Base-by-base conservation (phyloP, 148 eudicot genomes). In the Vaccinium vitisidaea region DNA sequence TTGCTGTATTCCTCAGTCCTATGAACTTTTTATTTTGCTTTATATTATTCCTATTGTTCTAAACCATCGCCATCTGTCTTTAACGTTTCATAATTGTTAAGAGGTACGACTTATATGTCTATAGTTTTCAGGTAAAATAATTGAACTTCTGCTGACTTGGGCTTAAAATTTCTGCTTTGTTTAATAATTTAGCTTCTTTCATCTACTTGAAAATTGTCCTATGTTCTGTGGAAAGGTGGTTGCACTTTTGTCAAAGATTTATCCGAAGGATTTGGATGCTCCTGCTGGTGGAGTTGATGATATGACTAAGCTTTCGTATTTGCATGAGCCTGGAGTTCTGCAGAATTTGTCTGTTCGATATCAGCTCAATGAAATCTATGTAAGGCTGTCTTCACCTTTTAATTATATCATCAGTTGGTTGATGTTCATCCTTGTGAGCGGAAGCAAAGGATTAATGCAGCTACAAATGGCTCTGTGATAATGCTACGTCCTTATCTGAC, bases 281-380 rank as follows among this genome's bases (percentile, higher is more conserved):
- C 98, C 98, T 83, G 90, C 90, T 88, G 94, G 95, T 77, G 98
- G 98, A 78, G 98, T 92, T 81, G 98, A 95, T 92, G 98, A 95
- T 91, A 95, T 95, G 98, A 95, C 98, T 61, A 95, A 91, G 81
- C 89, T 95, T 61, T 93, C 98, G 56, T 95, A 95, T 88, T 88
- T 95, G 90, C 98, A 95, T 80, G 98, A 94, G 86, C 98, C 98
- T 67, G 98, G 98, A 84, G 98, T 95, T 88, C 85, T 95, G 82
- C 96, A 93, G 90, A 95, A 95, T 88, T 87, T 95, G 88, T 87
- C 91, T 19, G 84, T 93, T 77, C 91, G 98, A 89, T 95, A 93
- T 86, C 83, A 87, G 52, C 98, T 94, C 48, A 94, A 95, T 71
- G 96, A 94, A 94, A 95, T 95, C 77, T 95, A 95, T 87, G 98